Conservation (phyloP, 345 rosid species). For the Corymbia maculata region DNA sequence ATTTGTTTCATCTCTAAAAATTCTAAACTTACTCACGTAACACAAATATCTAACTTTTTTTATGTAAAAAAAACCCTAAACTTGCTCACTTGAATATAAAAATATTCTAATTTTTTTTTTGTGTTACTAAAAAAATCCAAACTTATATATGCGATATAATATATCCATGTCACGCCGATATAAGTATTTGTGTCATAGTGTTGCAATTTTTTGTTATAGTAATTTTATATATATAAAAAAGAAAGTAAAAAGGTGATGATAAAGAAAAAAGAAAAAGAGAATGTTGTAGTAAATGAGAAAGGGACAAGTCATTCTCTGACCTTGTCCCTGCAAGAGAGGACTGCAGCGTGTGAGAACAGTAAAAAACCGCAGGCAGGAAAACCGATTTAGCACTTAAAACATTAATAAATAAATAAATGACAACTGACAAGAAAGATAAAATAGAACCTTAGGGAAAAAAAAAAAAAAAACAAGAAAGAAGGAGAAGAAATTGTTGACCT, state of each 20-base stretch:
- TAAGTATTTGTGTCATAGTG: neutral
- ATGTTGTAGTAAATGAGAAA: neutral
- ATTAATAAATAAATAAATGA: neutral
- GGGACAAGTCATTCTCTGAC: neutral
- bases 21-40: too few relatives aligned
- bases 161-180: too few relatives aligned
- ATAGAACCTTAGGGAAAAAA: neutral
- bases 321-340: neutral
- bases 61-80: accelerated
- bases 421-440: neutral
- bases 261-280: neutral
- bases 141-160: too few relatives aligned
- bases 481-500: neutral
- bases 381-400: neutral
- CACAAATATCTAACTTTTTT: too few relatives aligned
- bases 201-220: too few relatives aligned
- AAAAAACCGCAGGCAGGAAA: neutral
- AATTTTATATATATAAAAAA: neutral
- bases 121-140: too few relatives aligned
- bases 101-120: too few relatives aligned
- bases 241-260: neutral
- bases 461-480: neutral
- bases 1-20: accelerated
- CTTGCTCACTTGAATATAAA: too few relatives aligned
- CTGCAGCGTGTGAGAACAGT: neutral